These are phyloP conservation scores for Diospyros lotus DNA, from an alignment of 148 eudicot genomes.

Conservation along the genomic window DNA sequence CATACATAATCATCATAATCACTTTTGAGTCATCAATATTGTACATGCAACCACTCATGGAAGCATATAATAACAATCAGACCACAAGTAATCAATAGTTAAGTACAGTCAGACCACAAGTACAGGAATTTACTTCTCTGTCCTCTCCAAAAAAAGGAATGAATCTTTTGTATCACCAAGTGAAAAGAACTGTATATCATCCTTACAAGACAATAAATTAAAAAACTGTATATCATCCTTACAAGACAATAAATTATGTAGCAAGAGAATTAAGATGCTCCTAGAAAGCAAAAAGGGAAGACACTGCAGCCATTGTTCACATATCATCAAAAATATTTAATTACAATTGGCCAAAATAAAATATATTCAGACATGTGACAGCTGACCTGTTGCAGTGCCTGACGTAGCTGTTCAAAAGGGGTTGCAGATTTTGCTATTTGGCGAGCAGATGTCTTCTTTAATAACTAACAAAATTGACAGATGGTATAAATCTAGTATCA, in stretches of 20 bases:
- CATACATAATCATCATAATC: background rate
- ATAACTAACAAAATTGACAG: constrained; percentile 35
- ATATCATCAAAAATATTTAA: background rate
- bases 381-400: constrained; percentile 72
- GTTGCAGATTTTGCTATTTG: constrained; percentile 56
- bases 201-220: background rate
- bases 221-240: background rate
- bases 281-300: background rate
- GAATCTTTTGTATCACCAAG: too few relatives aligned
- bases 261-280: background rate
- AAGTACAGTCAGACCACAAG: background rate
- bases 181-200: too few relatives aligned
- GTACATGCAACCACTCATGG: background rate
- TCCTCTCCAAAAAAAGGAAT: background rate
- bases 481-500: background rate
- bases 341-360: background rate
- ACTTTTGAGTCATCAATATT: background rate
- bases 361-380: background rate
- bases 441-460: constrained; percentile 60
- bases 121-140: background rate
- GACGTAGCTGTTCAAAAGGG: constrained; percentile 64
- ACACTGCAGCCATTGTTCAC: background rate
- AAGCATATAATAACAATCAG: too few relatives aligned
- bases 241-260: background rate
- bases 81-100: background rate